Evolutionary conservation across 1,284 basidiomycete species (phyloP).

Genomic region (Marasmius fiardii): DNA sequence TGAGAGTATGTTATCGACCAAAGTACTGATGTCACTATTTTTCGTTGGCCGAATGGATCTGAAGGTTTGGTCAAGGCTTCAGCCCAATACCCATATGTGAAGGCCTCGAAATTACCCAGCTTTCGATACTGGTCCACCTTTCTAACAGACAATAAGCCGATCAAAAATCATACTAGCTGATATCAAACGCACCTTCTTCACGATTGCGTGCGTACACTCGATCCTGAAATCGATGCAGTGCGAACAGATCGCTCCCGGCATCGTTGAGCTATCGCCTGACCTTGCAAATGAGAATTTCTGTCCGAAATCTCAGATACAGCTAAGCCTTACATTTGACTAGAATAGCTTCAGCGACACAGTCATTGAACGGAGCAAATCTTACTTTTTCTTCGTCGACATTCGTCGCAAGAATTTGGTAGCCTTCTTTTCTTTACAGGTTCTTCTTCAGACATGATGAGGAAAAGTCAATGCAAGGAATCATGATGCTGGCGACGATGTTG

Average conservation of each 20-base stretch:
- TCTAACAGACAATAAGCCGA: neutral
- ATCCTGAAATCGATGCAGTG: slow-evolving; percentile 6
- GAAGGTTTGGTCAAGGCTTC: no score
- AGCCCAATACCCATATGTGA: no score
- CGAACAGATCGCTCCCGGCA: slow-evolving; percentile 5
- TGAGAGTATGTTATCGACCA: slow-evolving; percentile 7
- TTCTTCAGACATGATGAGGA: no score
- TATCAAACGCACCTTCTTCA: slow-evolving; percentile 3
- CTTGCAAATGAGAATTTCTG: neutral
- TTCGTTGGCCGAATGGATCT: neutral
- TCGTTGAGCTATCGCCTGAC: slow-evolving; percentile 9
- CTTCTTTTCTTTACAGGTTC: neutral
- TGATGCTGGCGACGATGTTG: no score
- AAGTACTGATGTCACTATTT: neutral
- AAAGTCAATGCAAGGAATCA: no score
- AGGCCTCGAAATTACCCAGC: no score
- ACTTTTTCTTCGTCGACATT: slow-evolving; percentile 5
- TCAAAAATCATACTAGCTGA: neutral
- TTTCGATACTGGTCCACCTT: slow-evolving; percentile 10
- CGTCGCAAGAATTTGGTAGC: neutral
- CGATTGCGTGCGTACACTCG: slow-evolving; percentile 7
- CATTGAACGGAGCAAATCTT: neutral
- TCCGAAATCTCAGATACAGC: neutral
- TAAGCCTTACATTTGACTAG: slow-evolving; percentile 7
- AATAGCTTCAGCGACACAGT: neutral